These are phyloP conservation scores for Tolypocladium album DNA, from an alignment of 2,329 filamentous ascomycete genomes.

Conservation along the genomic window DNA sequence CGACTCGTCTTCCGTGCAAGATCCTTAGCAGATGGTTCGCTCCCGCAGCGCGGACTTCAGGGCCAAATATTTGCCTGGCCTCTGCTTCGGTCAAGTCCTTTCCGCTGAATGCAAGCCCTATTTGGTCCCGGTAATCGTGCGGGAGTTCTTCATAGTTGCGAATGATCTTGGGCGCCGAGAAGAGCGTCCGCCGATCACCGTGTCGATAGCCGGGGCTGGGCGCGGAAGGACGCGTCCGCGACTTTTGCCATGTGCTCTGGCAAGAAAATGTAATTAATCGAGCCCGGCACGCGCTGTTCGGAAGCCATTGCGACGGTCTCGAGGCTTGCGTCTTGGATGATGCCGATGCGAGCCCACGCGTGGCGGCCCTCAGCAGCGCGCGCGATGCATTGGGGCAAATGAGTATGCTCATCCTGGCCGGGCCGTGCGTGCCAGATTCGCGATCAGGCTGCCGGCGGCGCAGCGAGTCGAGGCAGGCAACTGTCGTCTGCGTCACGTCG, in stretches of 20 bases:
- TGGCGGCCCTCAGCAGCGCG: conserved; percentile 16
- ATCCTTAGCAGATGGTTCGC: conserved; percentile 47
- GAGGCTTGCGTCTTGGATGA: background rate
- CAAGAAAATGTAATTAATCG: background rate
- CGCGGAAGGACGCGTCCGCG: background rate
- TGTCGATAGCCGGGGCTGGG: conserved; percentile 2
- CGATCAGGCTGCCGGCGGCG: background rate
- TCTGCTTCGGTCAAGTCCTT: conserved; percentile 38
- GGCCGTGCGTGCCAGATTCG: background rate
- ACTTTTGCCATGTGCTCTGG: conserved; percentile 1
- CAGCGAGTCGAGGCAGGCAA: background rate
- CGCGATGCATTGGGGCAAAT: conserved; percentile 14
- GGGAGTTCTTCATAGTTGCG: conserved; percentile 50
- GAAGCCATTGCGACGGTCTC: conserved; percentile 6
- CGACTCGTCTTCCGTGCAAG: conserved; percentile 52
- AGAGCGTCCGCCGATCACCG: conserved; percentile 20
- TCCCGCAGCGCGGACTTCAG: conserved; percentile 26
- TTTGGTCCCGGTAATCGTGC: conserved; percentile 41
- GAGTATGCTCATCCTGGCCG: conserved; percentile 1
- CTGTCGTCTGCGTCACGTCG: background rate
- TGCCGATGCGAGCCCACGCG: conserved; percentile 9
- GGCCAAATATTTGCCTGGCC: conserved; percentile 37
- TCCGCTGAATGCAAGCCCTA: conserved; percentile 41
- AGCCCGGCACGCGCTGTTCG: background rate
- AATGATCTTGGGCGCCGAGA: conserved; percentile 25